A percentile compares a stretch with the other conserved stretches of the same genome.
These are phyloP conservation scores for Dioscorea alata DNA, from an alignment of 106 monocot genomes.

Conservation along the genomic window DNA sequence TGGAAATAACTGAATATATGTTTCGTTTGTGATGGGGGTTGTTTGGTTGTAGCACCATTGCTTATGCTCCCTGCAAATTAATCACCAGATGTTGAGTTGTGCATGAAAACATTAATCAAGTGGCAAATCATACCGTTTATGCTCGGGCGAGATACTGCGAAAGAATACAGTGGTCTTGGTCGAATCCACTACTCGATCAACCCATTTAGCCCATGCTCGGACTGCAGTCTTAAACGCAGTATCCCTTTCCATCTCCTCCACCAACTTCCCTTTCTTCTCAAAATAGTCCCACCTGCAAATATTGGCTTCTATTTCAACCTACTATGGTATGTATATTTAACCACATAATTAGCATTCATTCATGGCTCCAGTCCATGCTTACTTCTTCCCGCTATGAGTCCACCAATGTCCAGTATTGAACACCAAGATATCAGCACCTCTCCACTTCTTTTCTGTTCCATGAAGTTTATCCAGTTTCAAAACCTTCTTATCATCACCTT, in stretches of 20 bases:
- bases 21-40: slow-evolving; percentile 21
- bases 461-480: slow-evolving; percentile 35
- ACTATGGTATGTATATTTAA: too few species aligned
- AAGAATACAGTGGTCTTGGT: slow-evolving; percentile 28
- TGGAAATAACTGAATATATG: slow-evolving; percentile 21
- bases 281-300: slow-evolving; percentile 19
- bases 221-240: slow-evolving; percentile 12
- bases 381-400: slow-evolving; percentile 31
- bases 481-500: slow-evolving; percentile 13
- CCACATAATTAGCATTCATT: too few species aligned
- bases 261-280: slow-evolving; percentile 2
- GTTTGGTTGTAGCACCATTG: slow-evolving; percentile 50
- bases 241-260: slow-evolving; percentile 16
- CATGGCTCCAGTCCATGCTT: background rate
- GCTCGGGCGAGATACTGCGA: slow-evolving; percentile 28
- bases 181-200: slow-evolving; percentile 7
- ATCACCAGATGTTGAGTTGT: background rate
- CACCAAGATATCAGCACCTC: slow-evolving; percentile 30
- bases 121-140: slow-evolving; percentile 14
- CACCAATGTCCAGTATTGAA: slow-evolving; percentile 62
- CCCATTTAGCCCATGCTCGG: slow-evolving; percentile 18
- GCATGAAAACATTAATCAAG: background rate
- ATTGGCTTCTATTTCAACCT: too few species aligned
- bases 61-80: slow-evolving; percentile 16
- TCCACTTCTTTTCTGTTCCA: background rate